Conservation (phyloP, 2,329 filamentous ascomycete species). For the Hypoxylon sp. region DNA sequence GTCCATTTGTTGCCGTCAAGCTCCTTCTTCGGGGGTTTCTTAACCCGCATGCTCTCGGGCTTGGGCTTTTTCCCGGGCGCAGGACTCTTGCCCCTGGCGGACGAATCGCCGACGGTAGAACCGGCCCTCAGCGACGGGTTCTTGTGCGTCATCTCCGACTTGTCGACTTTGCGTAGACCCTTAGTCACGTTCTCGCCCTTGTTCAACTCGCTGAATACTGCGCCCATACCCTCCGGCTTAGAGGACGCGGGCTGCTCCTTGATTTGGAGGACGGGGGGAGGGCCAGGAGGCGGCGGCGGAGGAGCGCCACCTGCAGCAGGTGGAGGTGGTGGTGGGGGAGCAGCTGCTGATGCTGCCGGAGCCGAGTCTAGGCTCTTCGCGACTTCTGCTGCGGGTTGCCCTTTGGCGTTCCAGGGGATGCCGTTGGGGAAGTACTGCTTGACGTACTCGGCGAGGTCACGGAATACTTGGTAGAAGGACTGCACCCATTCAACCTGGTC, state of each 20-base stretch:
- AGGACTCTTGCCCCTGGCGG: slow-evolving; percentile 82
- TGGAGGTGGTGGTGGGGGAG: slow-evolving; percentile 67
- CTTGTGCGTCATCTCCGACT: slow-evolving; percentile 98
- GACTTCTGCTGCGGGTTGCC: slow-evolving; percentile 79
- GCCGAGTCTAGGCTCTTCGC: slow-evolving; percentile 69
- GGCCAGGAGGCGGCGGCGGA: slow-evolving; percentile 79
- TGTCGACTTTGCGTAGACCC: slow-evolving; percentile 92
- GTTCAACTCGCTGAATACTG: slow-evolving; percentile 94
- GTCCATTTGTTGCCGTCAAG: slow-evolving; percentile 94
- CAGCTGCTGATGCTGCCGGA: slow-evolving; percentile 57
- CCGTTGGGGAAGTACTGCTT: slow-evolving; percentile 86
- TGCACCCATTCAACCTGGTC: slow-evolving; percentile 91
- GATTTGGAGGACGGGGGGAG: slow-evolving; percentile 76
- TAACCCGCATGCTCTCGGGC: slow-evolving; percentile 85
- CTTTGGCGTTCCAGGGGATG: slow-evolving; percentile 87
- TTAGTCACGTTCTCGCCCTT: slow-evolving; percentile 90
- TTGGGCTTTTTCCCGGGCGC: slow-evolving; percentile 90
- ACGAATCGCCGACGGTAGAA: slow-evolving; percentile 75
- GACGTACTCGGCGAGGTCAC: slow-evolving; percentile 84
- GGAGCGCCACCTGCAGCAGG: slow-evolving; percentile 71
- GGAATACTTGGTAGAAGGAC: slow-evolving; percentile 92
- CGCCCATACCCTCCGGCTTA: slow-evolving; percentile 73
- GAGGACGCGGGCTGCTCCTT: slow-evolving; percentile 64
- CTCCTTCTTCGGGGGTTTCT: slow-evolving; percentile 84
- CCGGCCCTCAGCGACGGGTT: slow-evolving; percentile 87